Conservation (phyloP, 2,329 filamentous ascomycete genomes). For the Celoporthe dispersa region DNA sequence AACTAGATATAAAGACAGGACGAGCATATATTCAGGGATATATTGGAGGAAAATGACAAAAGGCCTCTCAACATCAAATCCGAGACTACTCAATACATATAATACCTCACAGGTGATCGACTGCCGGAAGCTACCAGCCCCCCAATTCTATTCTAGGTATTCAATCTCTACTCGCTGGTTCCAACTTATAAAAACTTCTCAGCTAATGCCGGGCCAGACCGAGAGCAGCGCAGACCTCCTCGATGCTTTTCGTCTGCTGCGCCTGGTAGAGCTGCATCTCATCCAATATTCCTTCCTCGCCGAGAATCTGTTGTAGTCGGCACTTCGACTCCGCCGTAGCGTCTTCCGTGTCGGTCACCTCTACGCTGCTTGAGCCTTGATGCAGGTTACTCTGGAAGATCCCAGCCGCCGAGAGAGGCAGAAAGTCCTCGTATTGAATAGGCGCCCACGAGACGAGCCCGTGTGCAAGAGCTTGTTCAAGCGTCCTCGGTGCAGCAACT, state of each 20-base stretch:
- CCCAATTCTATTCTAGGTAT: neutral
- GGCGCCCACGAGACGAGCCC: conserved; percentile 44
- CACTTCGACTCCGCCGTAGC: conserved; percentile 9
- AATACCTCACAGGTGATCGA: too few relatives aligned
- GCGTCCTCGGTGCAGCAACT: neutral
- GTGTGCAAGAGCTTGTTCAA: conserved; percentile 33
- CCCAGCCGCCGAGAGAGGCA: conserved; percentile 56
- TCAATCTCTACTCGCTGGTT: neutral
- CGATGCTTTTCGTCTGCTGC: conserved; percentile 13
- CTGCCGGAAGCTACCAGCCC: too few relatives aligned
- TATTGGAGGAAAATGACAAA: too few relatives aligned
- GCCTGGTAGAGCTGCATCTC: conserved; percentile 19
- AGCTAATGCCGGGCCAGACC: neutral
- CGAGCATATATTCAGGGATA: too few relatives aligned
- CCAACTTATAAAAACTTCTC: neutral
- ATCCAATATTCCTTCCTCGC: conserved; percentile 17
- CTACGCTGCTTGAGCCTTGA: conserved; percentile 1
- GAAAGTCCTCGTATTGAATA: conserved; percentile 59
- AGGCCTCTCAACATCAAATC: too few relatives aligned
- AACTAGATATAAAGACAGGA: too few relatives aligned
- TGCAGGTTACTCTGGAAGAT: conserved; percentile 39
- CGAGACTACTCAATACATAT: too few relatives aligned
- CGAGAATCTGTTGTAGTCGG: conserved; percentile 14
- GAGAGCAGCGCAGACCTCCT: conserved; percentile 4
- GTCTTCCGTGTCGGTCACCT: neutral